Evolutionary conservation across 257 asterid genomes (phyloP).

Genomic region (Nicotiana obtusifolia): DNA sequence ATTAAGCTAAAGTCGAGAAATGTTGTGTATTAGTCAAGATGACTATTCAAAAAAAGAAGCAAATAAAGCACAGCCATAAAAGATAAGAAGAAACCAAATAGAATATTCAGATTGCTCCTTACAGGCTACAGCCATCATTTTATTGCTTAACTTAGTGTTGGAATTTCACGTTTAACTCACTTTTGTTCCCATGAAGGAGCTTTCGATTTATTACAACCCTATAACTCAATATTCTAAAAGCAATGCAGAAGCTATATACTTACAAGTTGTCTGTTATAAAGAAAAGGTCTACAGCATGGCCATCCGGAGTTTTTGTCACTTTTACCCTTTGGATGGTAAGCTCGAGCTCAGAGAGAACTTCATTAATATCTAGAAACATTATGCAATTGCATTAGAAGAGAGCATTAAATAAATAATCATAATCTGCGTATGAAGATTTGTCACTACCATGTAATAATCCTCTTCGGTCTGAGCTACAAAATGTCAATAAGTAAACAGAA

Average conservation of each 20-base stretch:
- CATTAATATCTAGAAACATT: slow-evolving; percentile 49
- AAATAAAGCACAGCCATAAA: neutral
- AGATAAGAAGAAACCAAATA: neutral
- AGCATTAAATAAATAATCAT: neutral
- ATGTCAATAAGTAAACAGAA: slow-evolving; percentile 53
- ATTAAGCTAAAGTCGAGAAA: neutral
- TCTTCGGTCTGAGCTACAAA: slow-evolving; percentile 51
- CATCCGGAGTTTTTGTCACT: slow-evolving; percentile 82
- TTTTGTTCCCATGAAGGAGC: neutral
- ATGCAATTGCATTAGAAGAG: slow-evolving; percentile 6
- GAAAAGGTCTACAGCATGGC: slow-evolving; percentile 66
- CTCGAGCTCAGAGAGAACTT: slow-evolving; percentile 63
- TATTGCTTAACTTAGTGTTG: neutral
- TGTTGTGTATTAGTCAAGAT: neutral
- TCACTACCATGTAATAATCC: slow-evolving; percentile 71
- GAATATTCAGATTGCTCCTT: neutral
- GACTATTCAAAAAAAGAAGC: neutral
- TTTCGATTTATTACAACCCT: neutral
- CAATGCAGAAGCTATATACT: slow-evolving; percentile 16
- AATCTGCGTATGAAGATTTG: neutral
- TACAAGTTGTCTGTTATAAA: slow-evolving; percentile 68
- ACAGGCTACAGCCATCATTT: neutral
- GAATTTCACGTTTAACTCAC: neutral
- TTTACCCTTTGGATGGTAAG: slow-evolving; percentile 66
- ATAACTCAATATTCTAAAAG: neutral